These are phyloP conservation scores for Allium fistulosum DNA, from an alignment of 106 monocot species.

Conservation along the genomic window DNA sequence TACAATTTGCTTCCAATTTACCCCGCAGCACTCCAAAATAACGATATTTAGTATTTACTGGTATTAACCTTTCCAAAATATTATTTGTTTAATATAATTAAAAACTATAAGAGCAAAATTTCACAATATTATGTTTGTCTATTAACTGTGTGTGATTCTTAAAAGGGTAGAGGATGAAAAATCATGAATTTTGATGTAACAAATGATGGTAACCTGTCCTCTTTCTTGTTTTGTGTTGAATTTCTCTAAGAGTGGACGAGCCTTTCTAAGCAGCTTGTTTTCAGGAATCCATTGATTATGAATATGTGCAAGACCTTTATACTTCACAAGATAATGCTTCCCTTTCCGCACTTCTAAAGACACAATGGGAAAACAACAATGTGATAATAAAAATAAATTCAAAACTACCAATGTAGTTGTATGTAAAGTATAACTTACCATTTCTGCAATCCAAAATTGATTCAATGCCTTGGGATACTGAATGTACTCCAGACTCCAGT, in stretches of 20 bases:
- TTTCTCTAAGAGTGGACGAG: conserved; percentile 4
- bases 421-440: conserved; percentile 13
- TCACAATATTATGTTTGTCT: background rate
- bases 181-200: background rate
- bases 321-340: conserved; percentile 67
- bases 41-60: too few species aligned
- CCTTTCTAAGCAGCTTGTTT: background rate
- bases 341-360: conserved; percentile 16
- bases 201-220: conserved; percentile 29
- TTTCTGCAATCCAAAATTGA: conserved; percentile 42
- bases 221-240: conserved; percentile 37
- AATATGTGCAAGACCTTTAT: conserved; percentile 60
- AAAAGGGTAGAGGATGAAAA: background rate
- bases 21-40: too few species aligned
- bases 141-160: background rate
- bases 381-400: background rate
- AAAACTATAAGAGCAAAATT: background rate
- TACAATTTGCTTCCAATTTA: too few species aligned
- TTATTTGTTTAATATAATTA: background rate
- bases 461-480: too few species aligned
- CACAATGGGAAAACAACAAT: too few species aligned
- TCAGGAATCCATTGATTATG: conserved; percentile 59
- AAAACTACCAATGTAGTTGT: background rate
- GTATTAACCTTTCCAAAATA: too few species aligned
- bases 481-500: too few species aligned